Evolutionary conservation across 306 rosid genomes (phyloP).

Genomic region (Abrus precatorius): DNA sequence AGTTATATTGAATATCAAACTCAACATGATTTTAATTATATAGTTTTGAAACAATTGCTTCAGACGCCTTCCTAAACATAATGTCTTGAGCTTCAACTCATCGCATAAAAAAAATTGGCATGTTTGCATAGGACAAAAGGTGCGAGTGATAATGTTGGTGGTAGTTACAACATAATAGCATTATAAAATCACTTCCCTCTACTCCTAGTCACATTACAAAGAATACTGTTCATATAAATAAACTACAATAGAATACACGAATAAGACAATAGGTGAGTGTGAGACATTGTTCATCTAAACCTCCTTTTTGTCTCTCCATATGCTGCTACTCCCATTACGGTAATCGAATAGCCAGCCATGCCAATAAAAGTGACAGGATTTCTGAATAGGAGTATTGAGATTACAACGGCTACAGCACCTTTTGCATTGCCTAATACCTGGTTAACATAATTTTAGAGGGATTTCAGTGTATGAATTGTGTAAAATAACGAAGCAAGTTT

Average conservation of each 20-base stretch:
- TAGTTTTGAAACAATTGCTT: neutral
- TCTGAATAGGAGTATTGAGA: slow-evolving; percentile 94
- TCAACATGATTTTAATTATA: neutral
- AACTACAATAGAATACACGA: slow-evolving; percentile 49
- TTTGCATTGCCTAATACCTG: slow-evolving; percentile 98
- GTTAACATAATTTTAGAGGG: slow-evolving; percentile 28
- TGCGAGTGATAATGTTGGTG: slow-evolving; percentile 27
- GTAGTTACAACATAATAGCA: slow-evolving; percentile 48
- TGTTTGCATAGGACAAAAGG: slow-evolving; percentile 32
- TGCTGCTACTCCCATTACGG: slow-evolving; percentile 83
- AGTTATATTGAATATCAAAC: slow-evolving; percentile 7
- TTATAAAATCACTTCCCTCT: slow-evolving; percentile 39
- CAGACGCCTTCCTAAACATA: neutral
- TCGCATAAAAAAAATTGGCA: neutral
- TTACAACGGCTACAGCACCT: slow-evolving; percentile 97
- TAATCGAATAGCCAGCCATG: slow-evolving; percentile 83
- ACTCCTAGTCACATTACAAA: slow-evolving; percentile 50
- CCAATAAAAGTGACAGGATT: slow-evolving; percentile 91
- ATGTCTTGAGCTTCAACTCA: slow-evolving; percentile 28
- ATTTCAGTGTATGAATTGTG: slow-evolving; percentile 3
- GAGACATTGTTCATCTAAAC: slow-evolving; percentile 65
- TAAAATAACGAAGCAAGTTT: slow-evolving; percentile 20
- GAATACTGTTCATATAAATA: slow-evolving; percentile 48
- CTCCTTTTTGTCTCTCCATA: slow-evolving; percentile 96
- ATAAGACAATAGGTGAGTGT: slow-evolving; percentile 28